These are phyloP conservation scores for Penicillium sp. DNA, from an alignment of 2,329 filamentous ascomycete genomes.

Conservation along the genomic window DNA sequence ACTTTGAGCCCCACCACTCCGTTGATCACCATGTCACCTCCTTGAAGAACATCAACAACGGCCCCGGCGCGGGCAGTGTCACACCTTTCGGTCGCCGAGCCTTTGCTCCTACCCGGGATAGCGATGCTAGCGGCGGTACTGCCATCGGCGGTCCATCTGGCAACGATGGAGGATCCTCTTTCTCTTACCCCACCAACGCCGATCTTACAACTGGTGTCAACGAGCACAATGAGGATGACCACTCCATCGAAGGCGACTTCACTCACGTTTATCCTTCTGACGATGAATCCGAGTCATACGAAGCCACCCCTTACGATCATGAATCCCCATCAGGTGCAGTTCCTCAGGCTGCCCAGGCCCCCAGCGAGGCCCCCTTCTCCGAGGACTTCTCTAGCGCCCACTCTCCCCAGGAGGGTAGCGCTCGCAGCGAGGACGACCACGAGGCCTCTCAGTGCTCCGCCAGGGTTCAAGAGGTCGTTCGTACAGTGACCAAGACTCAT, in stretches of 20 bases:
- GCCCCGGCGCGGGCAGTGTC: neutral
- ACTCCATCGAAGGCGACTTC: constrained; percentile 20
- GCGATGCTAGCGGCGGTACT: neutral
- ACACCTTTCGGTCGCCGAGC: constrained; percentile 12
- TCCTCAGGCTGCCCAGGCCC: neutral
- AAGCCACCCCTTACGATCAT: neutral
- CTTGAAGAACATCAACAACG: neutral
- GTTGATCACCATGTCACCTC: neutral
- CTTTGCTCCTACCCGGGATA: constrained; percentile 8
- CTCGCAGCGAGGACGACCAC: neutral
- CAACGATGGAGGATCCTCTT: constrained; percentile 18
- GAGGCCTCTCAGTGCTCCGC: constrained; percentile 17
- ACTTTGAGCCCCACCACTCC: neutral
- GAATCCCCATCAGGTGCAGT: neutral
- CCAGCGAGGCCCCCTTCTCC: neutral
- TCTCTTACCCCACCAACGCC: constrained; percentile 7
- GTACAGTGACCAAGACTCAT: constrained; percentile 30
- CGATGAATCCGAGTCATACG: constrained; percentile 4
- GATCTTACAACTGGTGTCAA: constrained; percentile 15
- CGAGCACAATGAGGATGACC: constrained; percentile 26
- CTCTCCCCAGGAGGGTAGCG: neutral
- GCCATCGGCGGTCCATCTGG: constrained; percentile 19
- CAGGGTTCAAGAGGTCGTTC: constrained; percentile 26
- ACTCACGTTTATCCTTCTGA: constrained; percentile 18
- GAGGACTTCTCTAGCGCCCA: no score